Conservation (phyloP, 768 basidiomycete species). For the Dentipellis fragilis region DNA sequence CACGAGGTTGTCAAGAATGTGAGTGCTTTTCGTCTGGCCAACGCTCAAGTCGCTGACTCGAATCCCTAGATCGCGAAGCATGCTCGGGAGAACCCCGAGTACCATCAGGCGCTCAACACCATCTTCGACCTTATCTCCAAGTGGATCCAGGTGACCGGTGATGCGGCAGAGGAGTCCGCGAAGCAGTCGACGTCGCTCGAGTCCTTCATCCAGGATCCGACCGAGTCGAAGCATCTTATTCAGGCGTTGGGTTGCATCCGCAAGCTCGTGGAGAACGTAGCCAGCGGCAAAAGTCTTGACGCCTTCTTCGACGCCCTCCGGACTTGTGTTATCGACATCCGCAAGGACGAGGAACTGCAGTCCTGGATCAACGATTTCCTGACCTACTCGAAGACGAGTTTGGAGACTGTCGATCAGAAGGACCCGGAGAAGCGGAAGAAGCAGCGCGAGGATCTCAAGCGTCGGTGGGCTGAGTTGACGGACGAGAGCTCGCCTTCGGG, state of each 20-base stretch:
- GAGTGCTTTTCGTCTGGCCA: constrained; percentile 1
- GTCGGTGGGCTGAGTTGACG: constrained; percentile 40
- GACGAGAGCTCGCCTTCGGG: constrained; percentile 32
- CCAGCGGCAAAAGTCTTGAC: constrained; percentile 39
- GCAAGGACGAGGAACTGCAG: constrained; percentile 42
- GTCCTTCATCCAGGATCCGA: constrained; percentile 50
- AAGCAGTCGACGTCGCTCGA: constrained; percentile 33
- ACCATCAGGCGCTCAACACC: constrained; percentile 45
- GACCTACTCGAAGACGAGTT: constrained; percentile 29
- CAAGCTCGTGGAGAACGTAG: constrained; percentile 41
- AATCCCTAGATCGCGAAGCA: constrained; percentile 48
- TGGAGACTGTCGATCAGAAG: constrained; percentile 43
- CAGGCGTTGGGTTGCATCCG: constrained; percentile 35
- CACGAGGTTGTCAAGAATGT: constrained; percentile 48
- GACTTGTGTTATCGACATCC: constrained; percentile 35
- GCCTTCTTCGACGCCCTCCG: constrained; percentile 33
- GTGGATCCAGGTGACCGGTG: constrained; percentile 43
- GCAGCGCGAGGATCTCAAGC: constrained; percentile 34
- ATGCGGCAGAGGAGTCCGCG: constrained; percentile 36
- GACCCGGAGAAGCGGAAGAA: constrained; percentile 34
- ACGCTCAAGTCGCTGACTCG: not conserved
- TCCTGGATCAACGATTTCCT: constrained; percentile 49
- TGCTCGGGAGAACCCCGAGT: constrained; percentile 51
- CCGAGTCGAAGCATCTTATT: constrained; percentile 50
- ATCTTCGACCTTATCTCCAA: constrained; percentile 48